phyloP scores from a whole-genome alignment of 2,329 filamentous ascomycete genomes.

The Nannizziopsis barbatae region DNA sequence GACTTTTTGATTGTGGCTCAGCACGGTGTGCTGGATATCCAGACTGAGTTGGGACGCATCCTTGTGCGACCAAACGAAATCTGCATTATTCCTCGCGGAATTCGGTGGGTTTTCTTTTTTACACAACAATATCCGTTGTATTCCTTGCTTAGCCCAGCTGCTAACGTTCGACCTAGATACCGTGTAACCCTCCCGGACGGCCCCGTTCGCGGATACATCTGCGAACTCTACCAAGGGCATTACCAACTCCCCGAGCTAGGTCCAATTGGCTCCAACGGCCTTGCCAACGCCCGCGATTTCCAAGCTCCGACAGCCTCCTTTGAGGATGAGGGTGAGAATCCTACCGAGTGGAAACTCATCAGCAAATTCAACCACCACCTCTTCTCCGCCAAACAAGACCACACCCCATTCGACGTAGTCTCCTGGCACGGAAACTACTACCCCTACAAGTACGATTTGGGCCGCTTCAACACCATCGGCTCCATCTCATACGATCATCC shows the following conservation, averaged over 20 bases:
- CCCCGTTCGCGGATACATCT: slow-evolving; percentile 59
- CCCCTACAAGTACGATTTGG: slow-evolving; percentile 71
- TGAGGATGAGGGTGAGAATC: slow-evolving; percentile 45
- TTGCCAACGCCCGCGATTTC: slow-evolving; percentile 68
- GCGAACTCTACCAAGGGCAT: slow-evolving; percentile 63
- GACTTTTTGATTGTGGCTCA: slow-evolving; percentile 68
- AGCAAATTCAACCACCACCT: slow-evolving; percentile 58
- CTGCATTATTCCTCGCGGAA: slow-evolving; percentile 60
- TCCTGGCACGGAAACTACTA: slow-evolving; percentile 73
- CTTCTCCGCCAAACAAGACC: slow-evolving; percentile 54
- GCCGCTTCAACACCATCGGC: slow-evolving; percentile 64
- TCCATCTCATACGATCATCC: slow-evolving; percentile 65
- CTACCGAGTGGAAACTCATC: slow-evolving; percentile 44
- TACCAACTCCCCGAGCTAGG: slow-evolving; percentile 61
- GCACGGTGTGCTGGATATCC: slow-evolving; percentile 61
- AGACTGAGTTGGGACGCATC: slow-evolving; percentile 63
- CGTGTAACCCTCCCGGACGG: slow-evolving; percentile 54
- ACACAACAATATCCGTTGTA: not conserved
- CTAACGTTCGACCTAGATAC: slow-evolving; percentile 38
- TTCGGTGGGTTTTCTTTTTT: slow-evolving; percentile 38
- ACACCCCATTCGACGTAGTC: slow-evolving; percentile 68
- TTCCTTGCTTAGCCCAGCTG: not conserved
- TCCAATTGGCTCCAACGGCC: slow-evolving; percentile 60
- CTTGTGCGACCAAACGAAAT: slow-evolving; percentile 71
- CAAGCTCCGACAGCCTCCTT: slow-evolving; percentile 60